phyloP scores from a whole-genome alignment of 345 rosid species.

The Rubroshorea leprosula region DNA sequence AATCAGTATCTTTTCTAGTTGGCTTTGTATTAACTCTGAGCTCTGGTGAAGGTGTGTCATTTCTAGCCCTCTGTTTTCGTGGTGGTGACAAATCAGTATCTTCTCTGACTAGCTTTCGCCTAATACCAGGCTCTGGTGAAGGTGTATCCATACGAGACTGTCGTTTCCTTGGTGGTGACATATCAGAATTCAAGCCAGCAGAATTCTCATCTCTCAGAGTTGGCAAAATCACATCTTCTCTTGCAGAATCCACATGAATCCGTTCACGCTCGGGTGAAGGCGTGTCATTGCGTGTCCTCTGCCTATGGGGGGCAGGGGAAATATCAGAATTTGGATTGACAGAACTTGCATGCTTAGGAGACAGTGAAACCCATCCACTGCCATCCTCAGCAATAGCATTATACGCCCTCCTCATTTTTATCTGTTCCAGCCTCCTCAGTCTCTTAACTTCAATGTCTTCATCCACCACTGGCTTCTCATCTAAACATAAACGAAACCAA shows the following conservation, averaged over 20 bases:
- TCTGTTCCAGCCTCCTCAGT: conserved; percentile 68
- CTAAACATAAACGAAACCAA: conserved; percentile 19
- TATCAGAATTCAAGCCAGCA: conserved; percentile 14
- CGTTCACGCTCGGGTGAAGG: conserved; percentile 49
- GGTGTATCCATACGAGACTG: conserved; percentile 31
- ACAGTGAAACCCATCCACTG: conserved; percentile 80
- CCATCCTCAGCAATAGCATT: conserved; percentile 88
- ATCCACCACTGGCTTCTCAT: conserved; percentile 71
- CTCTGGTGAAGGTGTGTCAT: conserved; percentile 10
- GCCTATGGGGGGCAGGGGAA: conserved; percentile 62
- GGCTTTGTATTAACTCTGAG: background rate
- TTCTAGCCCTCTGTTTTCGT: conserved; percentile 15
- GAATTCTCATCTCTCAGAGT: conserved; percentile 31
- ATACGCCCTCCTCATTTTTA: conserved; percentile 50
- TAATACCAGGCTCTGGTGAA: conserved; percentile 26
- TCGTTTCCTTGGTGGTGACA: conserved; percentile 39
- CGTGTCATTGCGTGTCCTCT: conserved; percentile 46
- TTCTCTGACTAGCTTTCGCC: conserved; percentile 5
- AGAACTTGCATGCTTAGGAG: conserved; percentile 23
- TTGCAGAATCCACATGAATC: conserved; percentile 18
- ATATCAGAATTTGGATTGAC: conserved; percentile 33
- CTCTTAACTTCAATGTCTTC: conserved; percentile 92
- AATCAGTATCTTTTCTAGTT: conserved; percentile 6
- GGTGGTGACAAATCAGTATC: conserved; percentile 44
- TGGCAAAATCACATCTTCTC: conserved; percentile 44